These are phyloP conservation scores for Zanthoxylum bungeanum DNA, from an alignment of 345 rosid genomes.

Conservation along the genomic window DNA sequence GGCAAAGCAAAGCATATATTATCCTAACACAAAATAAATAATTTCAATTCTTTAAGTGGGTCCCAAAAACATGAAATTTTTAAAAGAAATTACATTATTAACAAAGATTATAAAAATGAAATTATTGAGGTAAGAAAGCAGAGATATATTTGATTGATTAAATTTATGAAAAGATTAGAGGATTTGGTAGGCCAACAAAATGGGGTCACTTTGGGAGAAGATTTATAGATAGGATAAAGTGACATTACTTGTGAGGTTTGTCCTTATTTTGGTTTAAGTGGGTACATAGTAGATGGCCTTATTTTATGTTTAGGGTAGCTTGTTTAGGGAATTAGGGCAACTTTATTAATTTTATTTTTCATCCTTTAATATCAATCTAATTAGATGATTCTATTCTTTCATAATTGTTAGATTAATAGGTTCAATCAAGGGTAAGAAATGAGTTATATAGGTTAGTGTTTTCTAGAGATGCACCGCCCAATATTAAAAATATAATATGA, in stretches of 20 bases:
- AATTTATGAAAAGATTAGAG: neutral
- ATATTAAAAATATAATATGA: no score
- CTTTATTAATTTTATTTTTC: neutral
- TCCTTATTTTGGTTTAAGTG: slow-evolving; percentile 12
- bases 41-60: neutral
- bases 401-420: no score
- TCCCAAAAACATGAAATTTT: neutral
- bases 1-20: slow-evolving; percentile 13
- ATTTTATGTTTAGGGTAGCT: neutral
- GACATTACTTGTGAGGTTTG: slow-evolving; percentile 6
- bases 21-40: slow-evolving; percentile 8
- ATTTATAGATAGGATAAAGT: neutral
- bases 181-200: slow-evolving; percentile 33
- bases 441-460: neutral
- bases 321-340: neutral
- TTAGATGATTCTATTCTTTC: neutral
- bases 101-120: neutral
- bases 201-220: slow-evolving; percentile 1
- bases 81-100: neutral
- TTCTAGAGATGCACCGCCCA: neutral
- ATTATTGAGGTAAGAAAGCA: slow-evolving; percentile 10
- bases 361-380: neutral
- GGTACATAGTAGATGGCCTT: slow-evolving; percentile 11
- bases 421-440: neutral
- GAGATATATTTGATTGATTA: slow-evolving; percentile 22